Evolutionary conservation across 2,329 filamentous ascomycete species (phyloP).

Genomic region (Emericellopsis atlantica): DNA sequence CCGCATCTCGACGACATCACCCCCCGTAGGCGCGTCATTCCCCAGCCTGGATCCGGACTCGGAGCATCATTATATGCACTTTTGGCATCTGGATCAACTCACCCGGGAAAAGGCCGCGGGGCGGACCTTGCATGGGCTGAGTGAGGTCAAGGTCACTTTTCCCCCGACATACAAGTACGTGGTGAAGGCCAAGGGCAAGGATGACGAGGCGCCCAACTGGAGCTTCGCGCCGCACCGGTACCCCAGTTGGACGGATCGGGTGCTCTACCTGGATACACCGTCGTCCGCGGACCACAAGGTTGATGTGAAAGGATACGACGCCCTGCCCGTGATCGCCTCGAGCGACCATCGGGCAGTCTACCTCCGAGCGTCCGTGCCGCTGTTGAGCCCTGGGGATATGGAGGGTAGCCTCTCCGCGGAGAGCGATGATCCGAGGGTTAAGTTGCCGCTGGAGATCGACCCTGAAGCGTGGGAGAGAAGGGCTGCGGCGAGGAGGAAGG

Average conservation of each 20-base stretch:
- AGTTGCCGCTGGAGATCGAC: constrained; percentile 38
- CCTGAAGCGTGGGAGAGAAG: constrained; percentile 41
- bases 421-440: constrained; percentile 26
- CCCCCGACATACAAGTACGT: constrained; percentile 89
- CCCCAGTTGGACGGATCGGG: constrained; percentile 88
- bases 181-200: constrained; percentile 11
- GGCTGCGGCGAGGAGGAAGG: constrained; percentile 28
- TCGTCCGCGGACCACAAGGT: constrained; percentile 16
- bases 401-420: constrained; percentile 2
- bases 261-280: constrained; percentile 61
- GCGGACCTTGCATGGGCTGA: constrained; percentile 64
- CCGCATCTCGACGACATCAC: constrained; percentile 59
- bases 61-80: constrained; percentile 47
- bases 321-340: constrained; percentile 65
- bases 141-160: constrained; percentile 64
- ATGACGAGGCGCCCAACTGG: constrained; percentile 39
- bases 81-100: constrained; percentile 70
- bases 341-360: constrained; percentile 84
- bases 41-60: constrained; percentile 45
- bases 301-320: constrained; percentile 54
- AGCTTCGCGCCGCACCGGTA: constrained; percentile 71
- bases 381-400: constrained; percentile 25
- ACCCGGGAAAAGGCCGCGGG: constrained; percentile 55
- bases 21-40: constrained; percentile 48
- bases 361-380: constrained; percentile 54